These are phyloP conservation scores for Zygoascus biomembranicola DNA, from an alignment of 805 yeast genomes.

Conservation along the genomic window DNA sequence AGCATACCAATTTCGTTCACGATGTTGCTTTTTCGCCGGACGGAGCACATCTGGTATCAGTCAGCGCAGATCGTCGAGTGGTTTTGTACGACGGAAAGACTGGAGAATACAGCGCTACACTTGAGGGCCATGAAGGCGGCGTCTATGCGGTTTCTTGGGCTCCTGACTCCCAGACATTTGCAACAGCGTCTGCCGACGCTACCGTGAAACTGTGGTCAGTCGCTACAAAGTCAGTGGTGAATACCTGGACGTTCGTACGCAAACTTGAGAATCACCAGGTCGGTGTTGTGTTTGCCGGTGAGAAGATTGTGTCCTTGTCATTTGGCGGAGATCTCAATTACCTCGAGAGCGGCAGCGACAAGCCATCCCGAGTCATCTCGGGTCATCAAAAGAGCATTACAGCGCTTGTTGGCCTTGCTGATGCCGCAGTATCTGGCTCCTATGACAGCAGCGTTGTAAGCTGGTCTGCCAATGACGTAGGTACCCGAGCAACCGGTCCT, in stretches of 20 bases:
- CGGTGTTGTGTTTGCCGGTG: constrained; percentile 64
- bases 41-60: constrained; percentile 67
- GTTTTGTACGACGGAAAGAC: constrained; percentile 79
- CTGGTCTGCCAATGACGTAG: constrained; percentile 42
- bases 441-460: constrained; percentile 67
- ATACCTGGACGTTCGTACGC: constrained; percentile 44
- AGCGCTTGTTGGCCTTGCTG: constrained; percentile 33
- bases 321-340: constrained; percentile 63
- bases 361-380: constrained; percentile 36
- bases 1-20: constrained; percentile 70
- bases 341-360: constrained; percentile 26
- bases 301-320: constrained; percentile 55
- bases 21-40: constrained; percentile 78
- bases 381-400: constrained; percentile 87
- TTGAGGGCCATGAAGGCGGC: constrained; percentile 60
- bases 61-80: constrained; percentile 75
- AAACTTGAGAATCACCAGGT: constrained; percentile 61
- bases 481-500: constrained; percentile 32
- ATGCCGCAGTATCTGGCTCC: constrained; percentile 50
- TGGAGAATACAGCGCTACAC: constrained; percentile 57
- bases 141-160: constrained; percentile 73
- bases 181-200: constrained; percentile 79
- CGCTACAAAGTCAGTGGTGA: constrained; percentile 30
- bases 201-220: constrained; percentile 59
- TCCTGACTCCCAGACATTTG: constrained; percentile 46